phyloP scores from a whole-genome alignment of 345 rosid genomes.

The Aethionema arabicum region DNA sequence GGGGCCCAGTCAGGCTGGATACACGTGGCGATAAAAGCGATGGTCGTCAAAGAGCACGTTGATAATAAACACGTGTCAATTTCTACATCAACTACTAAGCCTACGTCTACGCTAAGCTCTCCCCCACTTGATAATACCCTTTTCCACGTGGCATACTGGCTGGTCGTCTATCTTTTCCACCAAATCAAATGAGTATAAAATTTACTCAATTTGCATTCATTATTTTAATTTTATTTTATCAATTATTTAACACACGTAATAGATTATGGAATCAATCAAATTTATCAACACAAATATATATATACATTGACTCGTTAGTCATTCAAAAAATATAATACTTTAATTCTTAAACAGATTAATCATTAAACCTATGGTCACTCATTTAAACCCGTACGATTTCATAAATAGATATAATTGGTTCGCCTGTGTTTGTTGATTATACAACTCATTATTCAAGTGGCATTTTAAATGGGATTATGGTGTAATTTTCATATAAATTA shows the following conservation, averaged over 20 bases:
- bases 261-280: too few species aligned
- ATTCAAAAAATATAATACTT: too few species aligned
- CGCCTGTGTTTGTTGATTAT: background rate
- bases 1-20: slow-evolving; percentile 40
- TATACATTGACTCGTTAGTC: too few species aligned
- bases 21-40: slow-evolving; percentile 38
- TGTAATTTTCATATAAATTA: background rate
- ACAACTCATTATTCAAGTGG: slow-evolving; percentile 3
- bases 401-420: too few species aligned
- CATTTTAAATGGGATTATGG: slow-evolving; percentile 19
- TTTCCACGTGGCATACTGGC: slow-evolving; percentile 40
- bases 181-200: background rate
- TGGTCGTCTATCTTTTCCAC: slow-evolving; percentile 33
- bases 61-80: slow-evolving; percentile 35
- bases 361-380: too few species aligned
- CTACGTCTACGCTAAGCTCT: slow-evolving; percentile 36
- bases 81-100: slow-evolving; percentile 25
- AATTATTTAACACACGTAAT: too few species aligned
- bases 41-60: slow-evolving; percentile 33
- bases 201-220: background rate
- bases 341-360: too few species aligned
- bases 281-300: too few species aligned
- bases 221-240: background rate
- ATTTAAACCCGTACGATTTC: too few species aligned
- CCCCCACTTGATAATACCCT: slow-evolving; percentile 32